phyloP scores from a whole-genome alignment of 2,329 filamentous ascomycete species.

The Talaromyces rugulosus region DNA sequence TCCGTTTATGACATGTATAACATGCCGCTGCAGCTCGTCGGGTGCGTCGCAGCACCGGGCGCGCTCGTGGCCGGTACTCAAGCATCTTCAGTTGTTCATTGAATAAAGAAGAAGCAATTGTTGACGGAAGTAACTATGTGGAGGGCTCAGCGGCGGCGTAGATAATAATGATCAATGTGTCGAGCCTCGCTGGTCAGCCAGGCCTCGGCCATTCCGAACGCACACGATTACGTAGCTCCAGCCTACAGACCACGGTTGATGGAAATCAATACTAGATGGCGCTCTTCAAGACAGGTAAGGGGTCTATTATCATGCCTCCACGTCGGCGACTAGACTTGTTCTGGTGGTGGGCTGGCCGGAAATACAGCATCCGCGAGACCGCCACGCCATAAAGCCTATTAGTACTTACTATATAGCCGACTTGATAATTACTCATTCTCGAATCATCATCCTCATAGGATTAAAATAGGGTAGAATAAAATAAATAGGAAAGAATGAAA shows the following conservation, averaged over 20 bases:
- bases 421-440: neutral
- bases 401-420: neutral
- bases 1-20: constrained; percentile 29
- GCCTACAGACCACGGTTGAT: neutral
- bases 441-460: too few relatives aligned
- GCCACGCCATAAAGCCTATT: neutral
- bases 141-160: neutral
- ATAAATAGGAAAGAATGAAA: neutral
- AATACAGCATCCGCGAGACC: neutral
- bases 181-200: neutral
- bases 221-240: neutral
- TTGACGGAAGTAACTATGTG: neutral
- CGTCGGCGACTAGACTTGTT: neutral
- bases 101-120: neutral
- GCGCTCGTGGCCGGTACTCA: neutral
- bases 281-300: neutral
- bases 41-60: constrained; percentile 17
- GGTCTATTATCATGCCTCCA: neutral
- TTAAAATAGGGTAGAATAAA: neutral
- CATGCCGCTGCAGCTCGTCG: constrained; percentile 30
- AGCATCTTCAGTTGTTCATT: neutral
- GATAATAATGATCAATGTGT: neutral
- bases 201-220: neutral
- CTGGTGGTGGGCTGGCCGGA: neutral
- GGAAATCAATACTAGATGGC: neutral